Evolutionary conservation across 2,329 filamentous ascomycete species (phyloP), one percentile per base, ranked within the genome.

Genomic region (Hortaea werneckii): DNA sequence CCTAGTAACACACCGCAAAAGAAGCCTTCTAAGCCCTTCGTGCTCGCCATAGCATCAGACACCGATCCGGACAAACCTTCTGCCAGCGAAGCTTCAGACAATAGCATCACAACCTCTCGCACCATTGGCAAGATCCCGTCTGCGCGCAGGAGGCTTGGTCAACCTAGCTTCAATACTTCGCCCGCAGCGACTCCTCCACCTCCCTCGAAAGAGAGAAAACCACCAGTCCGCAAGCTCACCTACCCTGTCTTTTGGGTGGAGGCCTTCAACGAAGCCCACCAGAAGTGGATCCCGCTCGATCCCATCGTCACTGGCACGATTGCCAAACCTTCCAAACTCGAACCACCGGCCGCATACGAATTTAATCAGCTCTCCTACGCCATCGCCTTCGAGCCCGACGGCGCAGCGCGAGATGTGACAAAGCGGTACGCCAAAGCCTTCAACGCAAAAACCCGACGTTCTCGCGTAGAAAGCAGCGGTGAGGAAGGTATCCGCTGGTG

Each of bases 191-290:
- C 40, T 32, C 35, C 44, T 1, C 26, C 51, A 9, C 35, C 43
- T n/a, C 12, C 50, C n/a, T 46, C 52, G 4, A 50, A 43, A 40
- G 47, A 62, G 57, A 64, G 67, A 26, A 61, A 63, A 30, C 66
- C 65, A 13, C 67, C 60, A 10, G 76, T 83, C 9, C 75, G 74
- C 26, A 86, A 90, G 58, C 89, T 87, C 0, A 65, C 78, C 0
- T 86, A 83, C 57, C 92, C 92, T 0, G 75, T 96, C 3, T 96
- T 88, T 61, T 98, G 92, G 92, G 83, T 95, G 0, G 92, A 98
- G 67, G 82, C 87, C 3, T 85, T 95, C 53, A 89, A 95, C 52
- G 73, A 80, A 44, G 84, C 85, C 0, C 79, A 87, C 52, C 86
- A 95, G 61, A 94, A 87, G 69, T 98, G 92, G 92, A 78, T 95